Conservation (phyloP, 1,284 basidiomycete genomes). For the Microbotryum scabiosae region DNA sequence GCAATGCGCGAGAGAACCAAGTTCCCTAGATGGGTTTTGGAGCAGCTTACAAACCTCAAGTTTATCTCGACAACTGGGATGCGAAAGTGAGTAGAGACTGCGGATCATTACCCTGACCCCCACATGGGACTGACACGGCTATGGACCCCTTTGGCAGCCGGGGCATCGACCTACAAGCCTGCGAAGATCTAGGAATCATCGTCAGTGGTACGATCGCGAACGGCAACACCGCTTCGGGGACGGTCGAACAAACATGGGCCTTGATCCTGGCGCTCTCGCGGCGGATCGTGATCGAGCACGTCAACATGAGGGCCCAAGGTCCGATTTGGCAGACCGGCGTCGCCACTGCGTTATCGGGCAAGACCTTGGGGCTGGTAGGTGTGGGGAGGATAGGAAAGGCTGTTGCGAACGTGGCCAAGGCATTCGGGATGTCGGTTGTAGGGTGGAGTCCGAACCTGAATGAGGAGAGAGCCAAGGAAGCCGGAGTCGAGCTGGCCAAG, state of each 20-base stretch:
- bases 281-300: constrained; percentile 49
- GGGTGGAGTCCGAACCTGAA: constrained; percentile 60
- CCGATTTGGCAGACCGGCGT: constrained; percentile 52
- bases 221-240: constrained; percentile 41
- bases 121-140: constrained; percentile 33
- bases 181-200: constrained; percentile 48
- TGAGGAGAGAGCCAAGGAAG: constrained; percentile 49
- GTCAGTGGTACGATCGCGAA: constrained; percentile 52
- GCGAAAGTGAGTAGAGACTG: constrained; percentile 43
- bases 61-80: constrained; percentile 54
- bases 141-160: constrained; percentile 28
- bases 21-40: constrained; percentile 48
- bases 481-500: constrained; percentile 47
- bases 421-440: constrained; percentile 53
- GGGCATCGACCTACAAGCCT: constrained; percentile 37
- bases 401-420: constrained; percentile 49
- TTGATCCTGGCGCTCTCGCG: constrained; percentile 53
- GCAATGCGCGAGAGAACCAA: constrained; percentile 60
- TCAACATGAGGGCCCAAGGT: constrained; percentile 43
- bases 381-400: constrained; percentile 51
- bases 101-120: not conserved
- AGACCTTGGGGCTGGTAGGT: constrained; percentile 53
- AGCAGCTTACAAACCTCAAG: constrained; percentile 52
- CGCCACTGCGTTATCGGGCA: constrained; percentile 50
- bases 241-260: constrained; percentile 59